A percentile compares a stretch with the other conserved stretches of the same genome.
These are phyloP conservation scores for Zelopaecilomyces penicillatus DNA, from an alignment of 2,329 filamentous ascomycete genomes.

Conservation along the genomic window DNA sequence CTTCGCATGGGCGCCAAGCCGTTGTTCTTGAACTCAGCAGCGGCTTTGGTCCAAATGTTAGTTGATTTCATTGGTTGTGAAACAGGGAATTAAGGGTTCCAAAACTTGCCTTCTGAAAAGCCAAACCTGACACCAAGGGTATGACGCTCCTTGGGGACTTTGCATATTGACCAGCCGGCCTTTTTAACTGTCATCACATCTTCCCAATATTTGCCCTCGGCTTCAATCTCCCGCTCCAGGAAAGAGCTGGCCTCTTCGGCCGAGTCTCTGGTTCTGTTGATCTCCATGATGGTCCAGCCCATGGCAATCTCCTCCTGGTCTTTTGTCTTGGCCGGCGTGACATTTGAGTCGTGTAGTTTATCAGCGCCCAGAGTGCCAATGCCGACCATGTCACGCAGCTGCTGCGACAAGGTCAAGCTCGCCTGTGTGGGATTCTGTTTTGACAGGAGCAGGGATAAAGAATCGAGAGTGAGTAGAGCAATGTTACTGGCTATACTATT, in stretches of 20 bases:
- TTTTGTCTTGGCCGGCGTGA: slow-evolving; percentile 44
- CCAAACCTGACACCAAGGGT: slow-evolving; percentile 82
- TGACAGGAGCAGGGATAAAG: slow-evolving; percentile 75
- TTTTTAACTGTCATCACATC: slow-evolving; percentile 74
- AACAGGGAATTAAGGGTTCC: background rate
- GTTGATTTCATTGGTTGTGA: slow-evolving; percentile 1
- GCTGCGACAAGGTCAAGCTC: slow-evolving; percentile 59
- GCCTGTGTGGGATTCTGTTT: slow-evolving; percentile 68
- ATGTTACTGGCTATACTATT: slow-evolving; percentile 39
- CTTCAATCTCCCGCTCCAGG: slow-evolving; percentile 66
- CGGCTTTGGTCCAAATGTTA: slow-evolving; percentile 31
- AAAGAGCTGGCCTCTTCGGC: slow-evolving; percentile 64
- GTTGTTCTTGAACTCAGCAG: slow-evolving; percentile 52
- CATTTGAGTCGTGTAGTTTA: slow-evolving; percentile 51
- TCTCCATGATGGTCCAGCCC: slow-evolving; percentile 71
- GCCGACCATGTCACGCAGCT: slow-evolving; percentile 61
- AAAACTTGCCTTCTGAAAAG: slow-evolving; percentile 60
- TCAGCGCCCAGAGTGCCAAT: slow-evolving; percentile 67
- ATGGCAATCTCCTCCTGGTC: slow-evolving; percentile 50
- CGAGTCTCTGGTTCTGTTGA: slow-evolving; percentile 66
- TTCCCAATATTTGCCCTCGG: slow-evolving; percentile 83
- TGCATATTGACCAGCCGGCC: slow-evolving; percentile 78
- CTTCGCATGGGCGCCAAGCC: slow-evolving; percentile 76
- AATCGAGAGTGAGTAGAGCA: slow-evolving; percentile 66
- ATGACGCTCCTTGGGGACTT: slow-evolving; percentile 63